Base-by-base conservation (phyloP, 768 basidiomycete species). In the Leucogyrophana mollusca region DNA sequence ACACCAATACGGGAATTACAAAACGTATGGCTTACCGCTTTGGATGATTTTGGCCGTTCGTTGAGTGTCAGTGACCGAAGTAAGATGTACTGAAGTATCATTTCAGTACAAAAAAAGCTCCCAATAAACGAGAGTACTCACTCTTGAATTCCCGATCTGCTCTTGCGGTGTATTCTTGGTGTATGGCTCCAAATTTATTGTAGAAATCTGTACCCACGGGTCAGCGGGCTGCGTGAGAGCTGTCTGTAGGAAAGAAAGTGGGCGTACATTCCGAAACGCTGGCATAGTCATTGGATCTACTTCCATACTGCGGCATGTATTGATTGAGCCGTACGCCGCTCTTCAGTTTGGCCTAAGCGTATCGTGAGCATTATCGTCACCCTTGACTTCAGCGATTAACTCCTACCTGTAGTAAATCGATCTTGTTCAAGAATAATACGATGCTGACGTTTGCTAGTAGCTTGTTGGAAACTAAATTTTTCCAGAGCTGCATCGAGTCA, bases 401-500 rank as follows among this genome's bases (percentile, higher is more conserved):
- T 51, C 68, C 43, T 59, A 80, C 87, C 74, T 80, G 78, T 32
- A 91, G 72, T 36, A 91, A 73, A 62, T 92, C 90, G 49, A 79
- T 79, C 67, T 91, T 90, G 68, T 90, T 90, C 52, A 91, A 62
- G 62, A 92, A 92, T 53, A 91, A 73, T 14, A 93, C 79, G 51
- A 93, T 79, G 64, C 82, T 86, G 50, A 91, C 89, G 38, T 80
- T 76, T 27, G 75, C 73, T 24, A 93, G 78, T 9, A 92, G 69
- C 57, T 77, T 85, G 66, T 90, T 87, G 22, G 85, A 79, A 27
- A 86, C 78, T 1, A 92, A 78, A 0, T 71, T 67, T 59, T 77
- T 82, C 90, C 90, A 93, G 9, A 91, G 65, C 16, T 80, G 61
- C 37, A 93, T 69, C 0, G 89, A 88, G 64, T 93, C 90, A 56